Percentiles rank a stretch among this genome's conserved stretches.
Evolutionary conservation across 768 basidiomycete genomes (phyloP).

Genomic region (Royoungia palumana): DNA sequence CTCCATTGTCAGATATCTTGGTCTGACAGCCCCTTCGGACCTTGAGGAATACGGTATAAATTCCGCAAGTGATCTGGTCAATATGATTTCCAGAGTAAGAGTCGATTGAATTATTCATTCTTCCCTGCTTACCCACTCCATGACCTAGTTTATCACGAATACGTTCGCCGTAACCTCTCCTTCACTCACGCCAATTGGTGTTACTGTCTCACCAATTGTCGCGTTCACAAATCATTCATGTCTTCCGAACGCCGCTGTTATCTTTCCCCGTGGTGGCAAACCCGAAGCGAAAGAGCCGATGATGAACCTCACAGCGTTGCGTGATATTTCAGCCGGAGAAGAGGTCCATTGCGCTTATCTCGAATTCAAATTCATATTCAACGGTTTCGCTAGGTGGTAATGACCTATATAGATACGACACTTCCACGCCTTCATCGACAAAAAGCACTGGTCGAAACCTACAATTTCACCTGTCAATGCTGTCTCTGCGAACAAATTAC

Average conservation of each 20-base stretch:
- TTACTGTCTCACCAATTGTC: constrained; percentile 72
- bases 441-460: constrained; percentile 60
- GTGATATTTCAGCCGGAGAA: constrained; percentile 58
- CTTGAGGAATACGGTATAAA: constrained; percentile 54
- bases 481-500: constrained; percentile 42
- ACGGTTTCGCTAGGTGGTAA: constrained; percentile 54
- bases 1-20: constrained; percentile 68
- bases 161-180: constrained; percentile 83
- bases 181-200: constrained; percentile 76
- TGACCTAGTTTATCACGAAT: constrained; percentile 79
- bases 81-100: constrained; percentile 67
- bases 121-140: constrained; percentile 1
- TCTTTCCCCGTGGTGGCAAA: constrained; percentile 65
- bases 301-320: constrained; percentile 72
- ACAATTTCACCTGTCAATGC: constrained; percentile 77
- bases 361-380: neutral
- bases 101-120: neutral
- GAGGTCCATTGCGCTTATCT: constrained; percentile 47
- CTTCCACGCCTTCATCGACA: constrained; percentile 57
- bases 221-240: constrained; percentile 90
- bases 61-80: constrained; percentile 61
- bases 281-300: constrained; percentile 47
- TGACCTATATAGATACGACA: constrained; percentile 84
- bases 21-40: constrained; percentile 54
- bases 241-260: constrained; percentile 84